A percentile compares a stretch with the other conserved stretches of the same genome.
phyloP scores from a whole-genome alignment of 2,329 filamentous ascomycete species.

The Monilinia laxa region DNA sequence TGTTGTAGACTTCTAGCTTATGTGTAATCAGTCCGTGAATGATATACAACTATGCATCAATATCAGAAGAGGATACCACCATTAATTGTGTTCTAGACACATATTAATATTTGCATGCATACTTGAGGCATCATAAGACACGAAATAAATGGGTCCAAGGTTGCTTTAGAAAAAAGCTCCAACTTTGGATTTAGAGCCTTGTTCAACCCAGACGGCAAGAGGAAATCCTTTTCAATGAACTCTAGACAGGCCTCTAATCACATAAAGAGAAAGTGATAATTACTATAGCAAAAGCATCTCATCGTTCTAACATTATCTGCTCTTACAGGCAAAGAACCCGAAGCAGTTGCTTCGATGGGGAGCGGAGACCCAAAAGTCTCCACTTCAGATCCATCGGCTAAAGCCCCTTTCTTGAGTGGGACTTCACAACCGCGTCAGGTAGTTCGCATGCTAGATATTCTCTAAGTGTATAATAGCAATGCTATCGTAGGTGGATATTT shows the following conservation, averaged over 20 bases:
- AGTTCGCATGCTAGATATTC: constrained; percentile 38
- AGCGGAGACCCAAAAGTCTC: constrained; percentile 11
- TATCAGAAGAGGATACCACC: background rate
- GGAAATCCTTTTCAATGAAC: constrained; percentile 3
- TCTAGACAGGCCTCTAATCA: background rate
- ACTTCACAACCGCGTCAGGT: constrained; percentile 34
- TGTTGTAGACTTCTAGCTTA: background rate
- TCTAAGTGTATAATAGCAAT: constrained; percentile 37
- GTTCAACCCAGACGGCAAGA: constrained; percentile 30
- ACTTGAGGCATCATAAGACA: background rate
- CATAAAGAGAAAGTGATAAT: constrained; percentile 18
- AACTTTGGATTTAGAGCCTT: constrained; percentile 26
- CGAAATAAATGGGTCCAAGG: too few relatives aligned
- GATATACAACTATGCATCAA: too few relatives aligned
- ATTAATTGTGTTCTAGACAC: too few relatives aligned
- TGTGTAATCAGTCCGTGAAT: background rate
- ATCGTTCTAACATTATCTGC: constrained; percentile 8
- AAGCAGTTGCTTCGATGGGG: constrained; percentile 12
- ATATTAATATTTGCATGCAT: background rate
- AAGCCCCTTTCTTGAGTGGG: constrained; percentile 12
- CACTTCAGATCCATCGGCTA: background rate
- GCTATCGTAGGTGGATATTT: constrained; percentile 42
- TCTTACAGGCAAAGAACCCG: constrained; percentile 19
- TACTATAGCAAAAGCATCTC: constrained; percentile 11
- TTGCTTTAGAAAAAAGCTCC: too few relatives aligned